A percentile compares a stretch with the other conserved stretches of the same genome.
phyloP scores from a whole-genome alignment of 176 grass and related monocot species.

The Carex pumila region DNA sequence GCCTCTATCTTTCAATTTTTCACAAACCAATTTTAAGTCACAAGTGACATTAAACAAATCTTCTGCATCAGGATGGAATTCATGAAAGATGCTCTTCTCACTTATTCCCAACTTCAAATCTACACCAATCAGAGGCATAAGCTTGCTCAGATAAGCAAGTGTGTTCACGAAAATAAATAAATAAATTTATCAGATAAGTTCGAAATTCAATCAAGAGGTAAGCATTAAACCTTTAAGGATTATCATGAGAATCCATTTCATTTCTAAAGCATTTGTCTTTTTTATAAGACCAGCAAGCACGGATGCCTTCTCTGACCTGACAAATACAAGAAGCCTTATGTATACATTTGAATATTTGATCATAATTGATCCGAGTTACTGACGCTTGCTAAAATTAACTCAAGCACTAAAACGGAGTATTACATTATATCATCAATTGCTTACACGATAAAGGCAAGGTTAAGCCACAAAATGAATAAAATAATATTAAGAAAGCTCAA shows the following conservation, averaged over 20 bases:
- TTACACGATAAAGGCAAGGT: neutral
- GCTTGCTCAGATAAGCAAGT: constrained; percentile 12
- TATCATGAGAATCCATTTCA: constrained; percentile 99
- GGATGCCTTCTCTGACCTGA: constrained; percentile 68
- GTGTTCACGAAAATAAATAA: constrained; percentile 7
- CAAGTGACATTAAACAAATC: constrained; percentile 97
- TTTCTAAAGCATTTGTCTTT: constrained; percentile 88
- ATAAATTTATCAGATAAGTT: constrained; percentile 2
- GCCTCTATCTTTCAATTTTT: constrained; percentile 77
- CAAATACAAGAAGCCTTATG: constrained; percentile 13
- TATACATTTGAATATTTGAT: neutral
- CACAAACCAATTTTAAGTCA: constrained; percentile 86
- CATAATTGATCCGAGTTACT: neutral
- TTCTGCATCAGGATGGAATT: constrained; percentile 96
- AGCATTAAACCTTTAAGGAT: constrained; percentile 71
- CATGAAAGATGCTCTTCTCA: constrained; percentile 91
- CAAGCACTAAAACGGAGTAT: neutral
- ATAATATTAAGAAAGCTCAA: constrained; percentile 14
- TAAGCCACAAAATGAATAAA: neutral
- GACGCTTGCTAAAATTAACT: neutral
- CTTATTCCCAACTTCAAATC: constrained; percentile 93
- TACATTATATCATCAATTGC: neutral
- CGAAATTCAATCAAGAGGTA: neutral
- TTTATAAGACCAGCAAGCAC: constrained; percentile 75
- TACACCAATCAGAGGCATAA: constrained; percentile 24